A percentile compares a stretch with the other conserved stretches of the same genome.
These are phyloP conservation scores for Claviceps sp. DNA, from an alignment of 2,329 filamentous ascomycete species.

Conservation along the genomic window DNA sequence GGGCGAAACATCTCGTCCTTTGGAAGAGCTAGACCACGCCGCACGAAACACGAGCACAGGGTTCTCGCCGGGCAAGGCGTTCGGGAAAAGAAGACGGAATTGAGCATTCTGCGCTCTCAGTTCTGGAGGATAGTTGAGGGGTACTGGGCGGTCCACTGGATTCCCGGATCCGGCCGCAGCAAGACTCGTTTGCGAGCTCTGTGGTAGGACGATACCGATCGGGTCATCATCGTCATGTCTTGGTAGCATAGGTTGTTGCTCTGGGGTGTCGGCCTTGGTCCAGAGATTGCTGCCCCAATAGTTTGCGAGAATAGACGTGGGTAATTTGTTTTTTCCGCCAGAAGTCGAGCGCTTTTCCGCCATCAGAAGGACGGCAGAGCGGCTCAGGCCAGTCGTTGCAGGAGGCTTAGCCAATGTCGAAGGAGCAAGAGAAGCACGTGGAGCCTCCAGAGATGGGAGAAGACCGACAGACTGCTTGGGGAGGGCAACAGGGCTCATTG, in stretches of 20 bases:
- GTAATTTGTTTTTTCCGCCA: slow-evolving; percentile 52
- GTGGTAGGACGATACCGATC: slow-evolving; percentile 26
- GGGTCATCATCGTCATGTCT: slow-evolving; percentile 25
- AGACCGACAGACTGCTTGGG: slow-evolving; percentile 18
- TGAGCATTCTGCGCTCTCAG: slow-evolving; percentile 81
- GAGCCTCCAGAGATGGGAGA: slow-evolving; percentile 29
- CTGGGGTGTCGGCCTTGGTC: slow-evolving; percentile 24
- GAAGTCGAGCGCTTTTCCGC: slow-evolving; percentile 59
- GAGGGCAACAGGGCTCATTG: slow-evolving; percentile 15
- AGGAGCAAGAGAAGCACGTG: slow-evolving; percentile 59
- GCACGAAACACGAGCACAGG: slow-evolving; percentile 86
- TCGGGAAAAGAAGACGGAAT: slow-evolving; percentile 82
- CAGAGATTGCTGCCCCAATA: slow-evolving; percentile 86
- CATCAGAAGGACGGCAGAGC: slow-evolving; percentile 67
- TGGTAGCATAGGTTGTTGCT: slow-evolving; percentile 18
- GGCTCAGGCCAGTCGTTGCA: slow-evolving; percentile 73
- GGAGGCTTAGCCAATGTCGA: slow-evolving; percentile 73
- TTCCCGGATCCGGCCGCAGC: slow-evolving; percentile 14
- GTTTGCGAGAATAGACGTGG: slow-evolving; percentile 80
- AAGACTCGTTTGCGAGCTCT: slow-evolving; percentile 15
- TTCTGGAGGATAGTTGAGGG: slow-evolving; percentile 64
- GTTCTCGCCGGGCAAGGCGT: slow-evolving; percentile 63
- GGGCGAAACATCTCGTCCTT: slow-evolving; percentile 26
- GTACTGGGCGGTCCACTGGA: slow-evolving; percentile 44
- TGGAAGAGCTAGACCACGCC: slow-evolving; percentile 56